A percentile compares a stretch with the other conserved stretches of the same genome.
These are phyloP conservation scores for Arthrobotrys pseudoclavata DNA, from an alignment of 2,329 filamentous ascomycete genomes.

Conservation along the genomic window DNA sequence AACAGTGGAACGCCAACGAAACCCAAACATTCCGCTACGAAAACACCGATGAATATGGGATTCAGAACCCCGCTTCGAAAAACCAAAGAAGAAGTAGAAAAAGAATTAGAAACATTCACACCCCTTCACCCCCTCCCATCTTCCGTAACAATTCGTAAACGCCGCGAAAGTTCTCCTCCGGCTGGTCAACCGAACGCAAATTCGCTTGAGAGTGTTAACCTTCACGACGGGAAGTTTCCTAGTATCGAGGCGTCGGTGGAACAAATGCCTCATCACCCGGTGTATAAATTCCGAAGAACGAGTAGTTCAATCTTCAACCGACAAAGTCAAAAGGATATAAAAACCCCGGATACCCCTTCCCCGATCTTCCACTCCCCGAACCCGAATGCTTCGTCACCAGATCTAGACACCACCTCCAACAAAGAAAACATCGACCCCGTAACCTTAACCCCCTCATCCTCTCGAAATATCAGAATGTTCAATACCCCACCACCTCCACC, in stretches of 20 bases:
- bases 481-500: not conserved
- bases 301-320: not conserved
- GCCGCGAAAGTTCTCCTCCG: too few species aligned
- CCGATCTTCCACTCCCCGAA: not conserved
- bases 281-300: constrained; percentile 18
- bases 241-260: constrained; percentile 8
- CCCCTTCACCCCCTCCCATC: not conserved
- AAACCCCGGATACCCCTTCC: constrained; percentile 10
- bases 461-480: not conserved
- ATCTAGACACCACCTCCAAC: constrained; percentile 4
- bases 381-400: too few species aligned
- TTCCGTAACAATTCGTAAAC: not conserved
- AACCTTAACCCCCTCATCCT: not conserved
- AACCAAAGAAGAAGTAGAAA: not conserved
- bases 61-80: not conserved
- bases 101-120: not conserved
- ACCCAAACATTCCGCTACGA: too few species aligned
- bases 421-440: constrained; percentile 53
- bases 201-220: too few species aligned
- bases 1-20: constrained; percentile 13
- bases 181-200: too few species aligned
- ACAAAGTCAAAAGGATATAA: constrained; percentile 10
- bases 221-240: not conserved
- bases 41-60: too few species aligned
- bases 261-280: constrained; percentile 32